These are phyloP conservation scores for Exidia glandulosa DNA, from an alignment of 768 basidiomycete species.

Conservation along the genomic window DNA sequence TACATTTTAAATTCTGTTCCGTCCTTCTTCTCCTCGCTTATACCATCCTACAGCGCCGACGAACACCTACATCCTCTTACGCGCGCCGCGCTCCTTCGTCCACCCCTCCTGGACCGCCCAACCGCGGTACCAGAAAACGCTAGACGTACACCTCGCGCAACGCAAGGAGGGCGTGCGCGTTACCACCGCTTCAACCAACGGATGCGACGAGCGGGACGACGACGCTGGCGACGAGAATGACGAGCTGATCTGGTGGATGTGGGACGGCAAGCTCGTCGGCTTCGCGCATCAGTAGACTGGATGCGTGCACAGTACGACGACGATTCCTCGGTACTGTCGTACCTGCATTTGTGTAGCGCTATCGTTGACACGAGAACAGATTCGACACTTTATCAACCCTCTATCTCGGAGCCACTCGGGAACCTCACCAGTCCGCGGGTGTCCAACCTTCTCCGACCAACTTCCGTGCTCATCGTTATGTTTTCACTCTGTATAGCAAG, in stretches of 20 bases:
- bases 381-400: too few relatives aligned
- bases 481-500: too few relatives aligned
- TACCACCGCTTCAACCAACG: not conserved
- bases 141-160: conserved; percentile 9
- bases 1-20: too few relatives aligned
- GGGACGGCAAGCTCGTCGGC: conserved; percentile 45
- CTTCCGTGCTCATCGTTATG: too few relatives aligned
- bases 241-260: conserved; percentile 55
- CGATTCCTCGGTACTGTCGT: too few relatives aligned
- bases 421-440: too few relatives aligned
- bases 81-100: conserved; percentile 34
- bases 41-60: conserved; percentile 25
- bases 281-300: conserved; percentile 20
- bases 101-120: conserved; percentile 36
- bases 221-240: conserved; percentile 27
- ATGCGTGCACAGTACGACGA: too few relatives aligned
- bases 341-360: too few relatives aligned
- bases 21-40: not conserved
- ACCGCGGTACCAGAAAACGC: conserved; percentile 28
- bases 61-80: conserved; percentile 35
- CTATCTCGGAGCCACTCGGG: too few relatives aligned
- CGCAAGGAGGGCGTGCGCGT: not conserved
- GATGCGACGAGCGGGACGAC: not conserved
- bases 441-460: too few relatives aligned
- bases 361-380: too few relatives aligned